Conservation (phyloP, 345 rosid genomes). For the Noccaea bulbosa region DNA sequence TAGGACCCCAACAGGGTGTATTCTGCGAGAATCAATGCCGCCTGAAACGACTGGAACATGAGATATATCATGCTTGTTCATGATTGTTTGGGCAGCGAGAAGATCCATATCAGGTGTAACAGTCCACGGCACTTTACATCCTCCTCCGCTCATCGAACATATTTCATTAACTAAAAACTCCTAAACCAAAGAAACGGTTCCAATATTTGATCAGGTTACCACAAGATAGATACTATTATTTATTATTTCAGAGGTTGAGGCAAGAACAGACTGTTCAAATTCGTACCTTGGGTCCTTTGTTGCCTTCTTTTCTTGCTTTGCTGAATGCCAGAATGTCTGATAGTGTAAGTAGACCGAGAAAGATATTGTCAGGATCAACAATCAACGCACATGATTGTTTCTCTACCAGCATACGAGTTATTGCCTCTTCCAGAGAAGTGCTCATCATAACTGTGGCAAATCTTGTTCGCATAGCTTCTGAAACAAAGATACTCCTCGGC, state of each 20-base stretch:
- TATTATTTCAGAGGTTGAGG: conserved; percentile 20
- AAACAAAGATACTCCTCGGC: conserved; percentile 57
- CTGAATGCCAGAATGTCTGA: conserved; percentile 65
- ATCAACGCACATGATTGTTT: conserved; percentile 88
- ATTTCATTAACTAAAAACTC: conserved; percentile 65
- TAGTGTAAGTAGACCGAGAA: conserved; percentile 71
- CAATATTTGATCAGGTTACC: conserved; percentile 4
- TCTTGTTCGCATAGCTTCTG: conserved; percentile 92
- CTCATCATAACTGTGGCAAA: conserved; percentile 67
- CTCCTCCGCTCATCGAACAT: conserved; percentile 53
- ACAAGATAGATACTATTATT: background rate
- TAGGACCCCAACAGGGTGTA: conserved; percentile 73
- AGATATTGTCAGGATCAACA: conserved; percentile 63
- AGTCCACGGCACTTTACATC: conserved; percentile 65
- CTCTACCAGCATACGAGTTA: conserved; percentile 81
- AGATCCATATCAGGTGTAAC: conserved; percentile 82
- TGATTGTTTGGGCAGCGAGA: conserved; percentile 56
- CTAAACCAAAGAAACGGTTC: conserved; percentile 47
- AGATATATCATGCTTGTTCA: conserved; percentile 59
- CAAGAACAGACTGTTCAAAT: conserved; percentile 3
- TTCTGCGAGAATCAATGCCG: conserved; percentile 46
- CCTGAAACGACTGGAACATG: conserved; percentile 78
- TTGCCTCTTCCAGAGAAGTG: conserved; percentile 72
- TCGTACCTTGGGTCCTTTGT: conserved; percentile 57
- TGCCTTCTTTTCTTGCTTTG: conserved; percentile 50